Conservation (phyloP, 805 yeast species). For the Yarrowia yakushimensis region DNA sequence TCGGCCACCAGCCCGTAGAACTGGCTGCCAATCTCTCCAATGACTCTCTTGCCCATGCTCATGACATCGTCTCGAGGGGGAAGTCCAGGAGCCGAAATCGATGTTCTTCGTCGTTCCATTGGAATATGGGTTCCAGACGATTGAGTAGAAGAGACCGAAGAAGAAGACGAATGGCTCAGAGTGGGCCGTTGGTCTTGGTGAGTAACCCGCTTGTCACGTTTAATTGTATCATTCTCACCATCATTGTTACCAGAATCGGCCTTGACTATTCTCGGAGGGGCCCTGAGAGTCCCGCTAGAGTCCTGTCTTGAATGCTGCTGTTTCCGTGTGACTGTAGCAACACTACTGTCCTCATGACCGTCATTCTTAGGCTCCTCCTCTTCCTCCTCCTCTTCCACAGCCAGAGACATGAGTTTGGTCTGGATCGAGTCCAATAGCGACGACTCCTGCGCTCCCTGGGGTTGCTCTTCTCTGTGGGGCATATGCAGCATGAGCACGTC, state of each 20-base stretch:
- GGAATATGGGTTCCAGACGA: background rate
- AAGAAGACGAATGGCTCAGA: conserved; percentile 12
- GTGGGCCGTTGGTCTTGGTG: background rate
- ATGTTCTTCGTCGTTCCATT: background rate
- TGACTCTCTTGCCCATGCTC: conserved; percentile 36
- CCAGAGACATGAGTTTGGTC: conserved; percentile 7
- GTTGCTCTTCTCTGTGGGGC: conserved; percentile 7
- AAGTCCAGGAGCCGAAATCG: conserved; percentile 21
- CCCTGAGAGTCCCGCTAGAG: background rate
- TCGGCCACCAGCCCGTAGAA: conserved; percentile 40
- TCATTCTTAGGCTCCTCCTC: background rate
- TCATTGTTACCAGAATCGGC: background rate
- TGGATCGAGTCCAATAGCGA: conserved; percentile 3
- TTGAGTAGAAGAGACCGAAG: conserved; percentile 7
- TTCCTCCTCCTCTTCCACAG: conserved; percentile 3
- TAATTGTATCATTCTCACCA: background rate
- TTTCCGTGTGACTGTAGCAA: background rate
- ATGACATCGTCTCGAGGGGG: conserved; percentile 33
- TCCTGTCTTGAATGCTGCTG: background rate
- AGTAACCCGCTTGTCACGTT: background rate
- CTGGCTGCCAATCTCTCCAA: conserved; percentile 38
- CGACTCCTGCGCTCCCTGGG: background rate
- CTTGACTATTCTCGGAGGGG: background rate
- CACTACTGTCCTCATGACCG: background rate
- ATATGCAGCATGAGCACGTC: conserved; percentile 29